These are phyloP conservation scores for Pinus tabuliformis DNA, from an alignment of 75 land plant species.

Conservation along the genomic window DNA sequence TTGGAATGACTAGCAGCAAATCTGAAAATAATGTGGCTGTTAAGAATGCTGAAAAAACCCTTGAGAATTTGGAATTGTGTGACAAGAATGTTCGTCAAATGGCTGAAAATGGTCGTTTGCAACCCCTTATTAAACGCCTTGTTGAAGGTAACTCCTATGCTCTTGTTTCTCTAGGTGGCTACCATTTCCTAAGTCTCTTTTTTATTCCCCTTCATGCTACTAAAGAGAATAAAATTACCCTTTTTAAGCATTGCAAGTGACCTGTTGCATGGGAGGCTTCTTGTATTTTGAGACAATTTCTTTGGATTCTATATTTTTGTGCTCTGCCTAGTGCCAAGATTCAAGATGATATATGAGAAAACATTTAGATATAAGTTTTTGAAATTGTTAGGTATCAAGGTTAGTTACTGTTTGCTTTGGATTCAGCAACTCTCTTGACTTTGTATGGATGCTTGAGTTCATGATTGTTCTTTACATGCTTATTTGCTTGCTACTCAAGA, in stretches of 20 bases:
- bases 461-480: no score
- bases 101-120: slow-evolving; percentile 95
- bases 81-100: slow-evolving; percentile 86
- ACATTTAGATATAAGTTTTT: background rate
- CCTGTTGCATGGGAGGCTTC: background rate
- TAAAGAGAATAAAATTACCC: no score
- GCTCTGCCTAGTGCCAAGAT: background rate
- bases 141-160: slow-evolving; percentile 63
- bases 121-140: slow-evolving; percentile 74
- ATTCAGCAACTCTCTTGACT: background rate
- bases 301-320: background rate
- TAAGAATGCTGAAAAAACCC: slow-evolving; percentile 73
- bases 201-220: background rate
- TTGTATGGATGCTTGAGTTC: no score
- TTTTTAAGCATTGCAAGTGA: background rate
- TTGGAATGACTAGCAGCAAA: slow-evolving; percentile 86
- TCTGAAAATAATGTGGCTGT: slow-evolving; percentile 68
- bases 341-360: background rate
- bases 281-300: background rate
- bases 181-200: background rate
- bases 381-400: background rate
- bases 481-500: background rate
- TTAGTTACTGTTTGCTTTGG: background rate
- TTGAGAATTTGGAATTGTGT: slow-evolving; percentile 76
- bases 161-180: background rate